A percentile compares a stretch with the other conserved stretches of the same genome.
Conservation (phyloP, 2,329 filamentous ascomycete genomes). For the Claviceps capensis region DNA sequence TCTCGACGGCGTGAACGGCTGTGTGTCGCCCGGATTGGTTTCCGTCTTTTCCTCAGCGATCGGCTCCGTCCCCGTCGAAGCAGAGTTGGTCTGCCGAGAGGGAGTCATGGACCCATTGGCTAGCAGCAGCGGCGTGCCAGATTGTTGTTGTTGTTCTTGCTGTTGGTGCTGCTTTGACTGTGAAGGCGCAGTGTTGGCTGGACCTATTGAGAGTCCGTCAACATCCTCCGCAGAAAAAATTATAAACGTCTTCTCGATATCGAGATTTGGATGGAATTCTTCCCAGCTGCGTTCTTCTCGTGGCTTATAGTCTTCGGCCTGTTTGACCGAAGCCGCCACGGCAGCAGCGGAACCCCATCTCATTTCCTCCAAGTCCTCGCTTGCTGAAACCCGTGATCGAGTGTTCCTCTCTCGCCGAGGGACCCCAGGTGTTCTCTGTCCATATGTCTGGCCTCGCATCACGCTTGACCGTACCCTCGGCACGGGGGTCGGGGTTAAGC, state of each 20-base stretch:
- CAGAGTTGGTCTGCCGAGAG: slow-evolving; percentile 29
- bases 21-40: slow-evolving; percentile 17
- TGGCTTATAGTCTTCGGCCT: slow-evolving; percentile 93
- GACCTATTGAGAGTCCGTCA: slow-evolving; percentile 48
- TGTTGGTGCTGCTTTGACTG: slow-evolving; percentile 12
- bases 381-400: slow-evolving; percentile 37
- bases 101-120: slow-evolving; percentile 31
- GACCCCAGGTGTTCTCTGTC: slow-evolving; percentile 26
- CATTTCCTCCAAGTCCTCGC: slow-evolving; percentile 43
- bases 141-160: slow-evolving; percentile 21
- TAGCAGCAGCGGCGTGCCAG: slow-evolving; percentile 16
- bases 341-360: slow-evolving; percentile 80
- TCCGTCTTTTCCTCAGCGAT: slow-evolving; percentile 21
- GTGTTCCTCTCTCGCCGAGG: slow-evolving; percentile 44
- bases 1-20: slow-evolving; percentile 20
- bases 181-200: no score
- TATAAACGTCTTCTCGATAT: slow-evolving; percentile 69
- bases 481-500: slow-evolving; percentile 26
- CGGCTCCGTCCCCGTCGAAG: slow-evolving; percentile 29
- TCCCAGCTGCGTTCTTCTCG: slow-evolving; percentile 95
- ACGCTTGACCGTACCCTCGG: slow-evolving; percentile 28
- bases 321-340: slow-evolving; percentile 73
- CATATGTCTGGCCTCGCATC: slow-evolving; percentile 30
- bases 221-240: slow-evolving; percentile 75
- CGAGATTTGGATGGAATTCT: slow-evolving; percentile 90